These are phyloP conservation scores for Vigna angularis DNA, from an alignment of 306 rosid genomes.

Conservation along the genomic window DNA sequence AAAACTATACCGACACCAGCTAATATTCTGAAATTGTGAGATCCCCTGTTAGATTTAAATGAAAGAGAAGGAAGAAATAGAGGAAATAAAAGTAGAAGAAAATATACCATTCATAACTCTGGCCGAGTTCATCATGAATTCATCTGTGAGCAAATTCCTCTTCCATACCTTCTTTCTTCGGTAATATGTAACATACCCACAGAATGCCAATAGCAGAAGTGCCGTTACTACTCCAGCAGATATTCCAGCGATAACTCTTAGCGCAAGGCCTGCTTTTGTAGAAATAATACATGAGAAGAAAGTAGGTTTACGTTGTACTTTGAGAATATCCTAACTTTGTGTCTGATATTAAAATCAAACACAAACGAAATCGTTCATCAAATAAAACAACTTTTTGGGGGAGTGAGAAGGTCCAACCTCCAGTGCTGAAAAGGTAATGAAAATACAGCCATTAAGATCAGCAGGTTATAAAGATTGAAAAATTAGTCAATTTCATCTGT, in stretches of 20 bases:
- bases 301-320: conserved; percentile 17
- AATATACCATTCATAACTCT: conserved; percentile 53
- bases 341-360: conserved; percentile 35
- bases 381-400: conserved; percentile 13
- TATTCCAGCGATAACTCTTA: conserved; percentile 66
- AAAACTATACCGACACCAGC: not conserved
- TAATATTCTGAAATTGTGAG: conserved; percentile 4
- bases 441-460: conserved; percentile 1
- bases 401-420: conserved; percentile 57
- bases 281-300: conserved; percentile 43
- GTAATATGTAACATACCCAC: conserved; percentile 50
- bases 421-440: conserved; percentile 47
- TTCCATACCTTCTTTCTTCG: conserved; percentile 50
- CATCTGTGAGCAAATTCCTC: conserved; percentile 40
- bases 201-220: conserved; percentile 53
- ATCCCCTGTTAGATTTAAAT: no score
- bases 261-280: conserved; percentile 59
- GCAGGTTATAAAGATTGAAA: conserved; percentile 22
- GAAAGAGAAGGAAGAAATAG: not conserved
- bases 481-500: conserved; percentile 14
- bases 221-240: conserved; percentile 61
- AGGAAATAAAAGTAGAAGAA: conserved; percentile 21
- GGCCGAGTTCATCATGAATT: conserved; percentile 47
- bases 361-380: conserved; percentile 33
- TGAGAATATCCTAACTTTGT: conserved; percentile 19